Conservation (phyloP, 768 basidiomycete species). For the Ramaria sp. region DNA sequence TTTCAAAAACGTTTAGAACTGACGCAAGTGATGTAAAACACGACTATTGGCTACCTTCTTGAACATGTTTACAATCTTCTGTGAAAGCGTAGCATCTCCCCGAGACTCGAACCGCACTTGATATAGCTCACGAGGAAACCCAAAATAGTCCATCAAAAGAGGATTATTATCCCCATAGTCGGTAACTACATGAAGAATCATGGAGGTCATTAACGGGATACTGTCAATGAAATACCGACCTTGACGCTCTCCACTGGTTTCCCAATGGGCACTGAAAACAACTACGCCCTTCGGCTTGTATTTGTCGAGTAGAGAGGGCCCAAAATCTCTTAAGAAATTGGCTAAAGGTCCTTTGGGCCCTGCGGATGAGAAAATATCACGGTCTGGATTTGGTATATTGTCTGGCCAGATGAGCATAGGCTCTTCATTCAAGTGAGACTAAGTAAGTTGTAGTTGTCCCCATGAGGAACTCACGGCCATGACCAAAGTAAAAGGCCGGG, state of each 20-base stretch:
- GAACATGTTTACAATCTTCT: conserved; percentile 50
- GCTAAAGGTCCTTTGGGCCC: conserved; percentile 47
- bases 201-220: not conserved
- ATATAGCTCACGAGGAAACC: conserved; percentile 51
- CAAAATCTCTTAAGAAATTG: conserved; percentile 54
- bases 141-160: conserved; percentile 64
- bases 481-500: conserved; percentile 68
- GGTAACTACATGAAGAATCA: conserved; percentile 35
- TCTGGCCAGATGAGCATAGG: conserved; percentile 37
- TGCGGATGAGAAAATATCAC: conserved; percentile 10
- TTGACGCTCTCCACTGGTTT: conserved; percentile 45
- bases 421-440: not conserved
- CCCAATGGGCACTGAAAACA: conserved; percentile 81
- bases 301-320: conserved; percentile 50
- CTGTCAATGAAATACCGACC: conserved; percentile 27
- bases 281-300: conserved; percentile 73
- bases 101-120: conserved; percentile 49
- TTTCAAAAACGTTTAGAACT: conserved; percentile 22
- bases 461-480: conserved; percentile 34
- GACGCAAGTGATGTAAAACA: not conserved
- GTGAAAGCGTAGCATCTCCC: conserved; percentile 47
- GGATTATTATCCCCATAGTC: conserved; percentile 74
- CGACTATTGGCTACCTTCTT: conserved; percentile 29
- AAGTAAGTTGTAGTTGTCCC: not conserved
- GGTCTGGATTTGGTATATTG: conserved; percentile 1